phyloP scores from a whole-genome alignment of 2,329 filamentous ascomycete genomes.

The Cucurbitaria berberidis region DNA sequence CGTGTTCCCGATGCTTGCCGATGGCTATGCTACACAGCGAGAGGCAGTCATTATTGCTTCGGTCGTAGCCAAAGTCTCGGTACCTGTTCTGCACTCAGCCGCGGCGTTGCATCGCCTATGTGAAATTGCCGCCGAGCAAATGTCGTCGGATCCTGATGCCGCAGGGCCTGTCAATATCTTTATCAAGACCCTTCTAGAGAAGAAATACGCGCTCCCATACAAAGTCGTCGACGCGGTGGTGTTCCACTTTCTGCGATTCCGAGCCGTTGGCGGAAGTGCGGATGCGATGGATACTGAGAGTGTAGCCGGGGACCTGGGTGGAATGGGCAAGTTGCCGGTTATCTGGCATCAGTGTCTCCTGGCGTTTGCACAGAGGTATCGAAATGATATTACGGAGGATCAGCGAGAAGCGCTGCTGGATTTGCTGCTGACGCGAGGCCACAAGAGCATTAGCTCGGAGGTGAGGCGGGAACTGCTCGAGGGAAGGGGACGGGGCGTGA shows the following conservation, averaged over 20 bases:
- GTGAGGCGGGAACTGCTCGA: conserved; percentile 87
- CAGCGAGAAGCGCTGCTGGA: conserved; percentile 91
- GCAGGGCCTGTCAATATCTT: conserved; percentile 94
- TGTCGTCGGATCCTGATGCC: conserved; percentile 79
- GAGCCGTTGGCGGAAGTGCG: conserved; percentile 67
- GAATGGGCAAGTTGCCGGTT: conserved; percentile 75
- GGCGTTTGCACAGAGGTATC: conserved; percentile 91
- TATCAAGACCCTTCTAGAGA: conserved; percentile 90
- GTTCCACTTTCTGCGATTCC: conserved; percentile 94
- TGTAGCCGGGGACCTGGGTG: conserved; percentile 48
- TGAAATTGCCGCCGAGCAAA: conserved; percentile 92
- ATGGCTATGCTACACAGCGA: conserved; percentile 85
- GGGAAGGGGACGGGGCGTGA: conserved; percentile 82
- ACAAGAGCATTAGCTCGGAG: conserved; percentile 88
- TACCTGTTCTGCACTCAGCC: conserved; percentile 90
- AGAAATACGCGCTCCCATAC: conserved; percentile 94
- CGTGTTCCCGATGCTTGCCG: conserved; percentile 85
- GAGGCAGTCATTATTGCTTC: conserved; percentile 92
- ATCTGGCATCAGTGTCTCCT: conserved; percentile 96
- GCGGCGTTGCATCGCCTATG: conserved; percentile 90
- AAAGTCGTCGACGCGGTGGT: conserved; percentile 94
- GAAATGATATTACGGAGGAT: conserved; percentile 95
- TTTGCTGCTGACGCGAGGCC: conserved; percentile 81
- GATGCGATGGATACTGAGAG: conserved; percentile 59
- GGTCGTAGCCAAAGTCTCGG: conserved; percentile 81